Evolutionary conservation across 78 protist genomes (phyloP), one percentile per base, ranked within the genome.

Genomic region (Emiliania huxleyi): DNA sequence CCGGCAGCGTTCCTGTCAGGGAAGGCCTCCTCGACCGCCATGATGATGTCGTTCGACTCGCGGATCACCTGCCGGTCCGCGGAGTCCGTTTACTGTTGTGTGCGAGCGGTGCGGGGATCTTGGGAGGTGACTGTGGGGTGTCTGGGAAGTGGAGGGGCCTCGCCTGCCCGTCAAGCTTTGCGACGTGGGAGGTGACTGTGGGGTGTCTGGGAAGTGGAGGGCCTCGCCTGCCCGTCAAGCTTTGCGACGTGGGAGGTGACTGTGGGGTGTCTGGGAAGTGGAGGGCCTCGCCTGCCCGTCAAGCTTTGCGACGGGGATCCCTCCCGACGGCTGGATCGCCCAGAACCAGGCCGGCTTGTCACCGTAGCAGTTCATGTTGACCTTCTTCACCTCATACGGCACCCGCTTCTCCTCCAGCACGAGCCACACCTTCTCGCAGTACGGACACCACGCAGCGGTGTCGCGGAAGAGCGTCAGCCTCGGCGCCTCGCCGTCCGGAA

Each of bases 391-490:
- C 71, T 0, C 26, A 87, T 93, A 93, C 38, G 95, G 95, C 56
- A 93, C 77, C 22, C 84, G 92, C 90, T 90, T 93, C 48, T 73
- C 93, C 83, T 93, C 95, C 42, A 93, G 93, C 48, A 5, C 8
- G 52, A 89, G 22, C 95, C 95, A 93, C 5, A 94, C 93, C 95
- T 90, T 73, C 87, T 90, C 90, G 42, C 93, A 94, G 91, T 90
- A 94, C 1, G 95, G 93, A 37, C 93, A 90, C 95, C 95, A 88
- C 15, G 92, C 95, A 1, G 77, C 88, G 29, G 77, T 69, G 77
- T 69, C 77, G 37, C 77, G 77, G 38, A 26, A 84, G 48, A 44
- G 91, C 35, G 40, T 40, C n/a, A 87, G 46, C 33, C 71, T 73
- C 55, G 55, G 29, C 29, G 62, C 92, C 22, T 8, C 3, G 33